Conservation (phyloP, 1,284 basidiomycete species). For the Cryptococcus amylolentus region DNA sequence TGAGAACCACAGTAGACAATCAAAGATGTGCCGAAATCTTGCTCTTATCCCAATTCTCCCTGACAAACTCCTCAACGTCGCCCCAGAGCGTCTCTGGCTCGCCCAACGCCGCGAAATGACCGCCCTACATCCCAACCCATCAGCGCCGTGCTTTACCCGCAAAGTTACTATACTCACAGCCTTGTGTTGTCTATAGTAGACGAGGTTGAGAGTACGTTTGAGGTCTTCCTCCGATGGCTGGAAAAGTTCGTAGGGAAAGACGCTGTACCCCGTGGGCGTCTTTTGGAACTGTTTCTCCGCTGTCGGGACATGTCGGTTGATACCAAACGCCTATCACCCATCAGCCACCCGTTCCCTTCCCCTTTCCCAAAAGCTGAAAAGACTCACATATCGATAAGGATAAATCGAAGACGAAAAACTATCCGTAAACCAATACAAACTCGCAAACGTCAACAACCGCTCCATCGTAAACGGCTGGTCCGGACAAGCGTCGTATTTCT, state of each 20-base stretch:
- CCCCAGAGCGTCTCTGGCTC: constrained; percentile 45
- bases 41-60: background rate
- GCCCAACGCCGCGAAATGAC: constrained; percentile 52
- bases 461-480: constrained; percentile 33
- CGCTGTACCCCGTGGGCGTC: too few species aligned
- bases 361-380: background rate
- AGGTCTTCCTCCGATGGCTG: too few species aligned
- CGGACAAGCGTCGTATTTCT: constrained; percentile 50
- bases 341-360: too few species aligned
- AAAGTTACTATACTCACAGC: too few species aligned
- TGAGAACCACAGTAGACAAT: too few species aligned
- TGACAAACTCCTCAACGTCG: constrained; percentile 36
- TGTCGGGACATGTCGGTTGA: constrained; percentile 13
- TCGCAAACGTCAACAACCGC: constrained; percentile 43
- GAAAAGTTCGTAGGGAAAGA: too few species aligned
- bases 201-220: too few species aligned
- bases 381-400: constrained; percentile 47
- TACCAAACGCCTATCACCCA: constrained; percentile 13
- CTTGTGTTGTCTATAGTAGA: too few species aligned
- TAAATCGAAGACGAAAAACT: constrained; percentile 49
- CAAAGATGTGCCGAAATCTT: background rate
- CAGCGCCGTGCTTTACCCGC: too few species aligned
- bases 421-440: constrained; percentile 50
- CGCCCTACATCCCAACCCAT: constrained; percentile 24
- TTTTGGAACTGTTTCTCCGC: too few species aligned